Evolutionary conservation across 306 rosid species (phyloP), one percentile per base, ranked within the genome.

Genomic region (Vigna hirtella): DNA sequence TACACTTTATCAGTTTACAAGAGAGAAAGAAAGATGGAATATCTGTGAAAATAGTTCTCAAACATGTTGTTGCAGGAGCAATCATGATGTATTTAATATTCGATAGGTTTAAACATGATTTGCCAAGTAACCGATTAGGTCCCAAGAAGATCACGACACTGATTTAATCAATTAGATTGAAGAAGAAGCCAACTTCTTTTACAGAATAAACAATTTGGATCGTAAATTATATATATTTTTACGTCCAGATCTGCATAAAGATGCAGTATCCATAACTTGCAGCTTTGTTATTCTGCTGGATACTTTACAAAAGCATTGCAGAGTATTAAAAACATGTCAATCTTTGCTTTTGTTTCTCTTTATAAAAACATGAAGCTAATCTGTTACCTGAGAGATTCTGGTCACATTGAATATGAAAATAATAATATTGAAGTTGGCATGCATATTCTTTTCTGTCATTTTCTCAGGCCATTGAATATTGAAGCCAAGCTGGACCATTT

Each of bases 251-350:
- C 49, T 51, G 53, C 47, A 53, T 55, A 28, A 79, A 28, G 52
- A 10, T 73, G 11, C 13, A 34, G 14, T 24, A 73, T 55, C 18
- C 26, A 7, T 40, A 34, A 79, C 32, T 11, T 28, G 53, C 45
- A 56, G 7, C 62, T 74, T 81, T 61, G 66, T 61, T 67, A 22
- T 18, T 50, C 43, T 34, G 62, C 17, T 49, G 24, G 22, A 15
- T 26, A 40, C 77, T 76, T 76, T 70, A 26, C 43, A 61, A 81
- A 81, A 81, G 77, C 59, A 72, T 36, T 50, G 57, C 72, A 48
- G 34, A 48, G n/a, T 61, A 15, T 59, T 9, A 36, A 63, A 62
- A 14, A n/a, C 12, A 49, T 22, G 30, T 9, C 10, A 26, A 53
- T 6, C 40, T 9, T 52, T 72, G 43, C 5, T 70, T 81, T 69